Conservation (phyloP, 306 rosid genomes). For the Cucurbita pepo region DNA sequence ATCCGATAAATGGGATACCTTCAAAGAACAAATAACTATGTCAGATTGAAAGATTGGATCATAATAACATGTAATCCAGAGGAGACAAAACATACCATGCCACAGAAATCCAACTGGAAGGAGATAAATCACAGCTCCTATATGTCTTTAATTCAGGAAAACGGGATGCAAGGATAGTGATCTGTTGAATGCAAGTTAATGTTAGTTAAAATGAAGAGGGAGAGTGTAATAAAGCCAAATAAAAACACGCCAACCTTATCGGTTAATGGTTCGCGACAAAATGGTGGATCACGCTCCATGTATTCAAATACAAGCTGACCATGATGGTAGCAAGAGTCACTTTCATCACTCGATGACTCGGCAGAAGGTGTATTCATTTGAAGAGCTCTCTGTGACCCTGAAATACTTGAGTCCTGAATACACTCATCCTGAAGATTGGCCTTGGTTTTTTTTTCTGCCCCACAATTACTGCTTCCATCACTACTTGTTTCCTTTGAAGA, state of each 20-base stretch:
- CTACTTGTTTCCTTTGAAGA: constrained; percentile 81
- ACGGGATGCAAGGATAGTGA: constrained; percentile 44
- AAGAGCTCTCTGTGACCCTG: constrained; percentile 29
- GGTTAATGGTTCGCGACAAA: constrained; percentile 69
- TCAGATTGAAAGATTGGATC: not conserved
- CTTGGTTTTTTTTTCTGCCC: constrained; percentile 36
- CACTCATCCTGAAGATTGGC: constrained; percentile 19
- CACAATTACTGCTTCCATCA: constrained; percentile 50
- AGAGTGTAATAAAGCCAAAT: constrained; percentile 8
- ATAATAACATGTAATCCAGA: not conserved
- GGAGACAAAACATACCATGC: constrained; percentile 45
- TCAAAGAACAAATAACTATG: not conserved
- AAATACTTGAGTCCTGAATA: constrained; percentile 20
- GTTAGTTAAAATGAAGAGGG: constrained; percentile 12
- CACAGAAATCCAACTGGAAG: constrained; percentile 82
- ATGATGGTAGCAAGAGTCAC: constrained; percentile 42
- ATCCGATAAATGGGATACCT: constrained; percentile 96
- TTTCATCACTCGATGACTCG: constrained; percentile 64
- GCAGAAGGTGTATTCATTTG: constrained; percentile 25
- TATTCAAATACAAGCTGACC: constrained; percentile 58
- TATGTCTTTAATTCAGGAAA: constrained; percentile 65
- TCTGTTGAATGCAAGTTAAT: constrained; percentile 29
- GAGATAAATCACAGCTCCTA: constrained; percentile 76
- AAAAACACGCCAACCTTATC: constrained; percentile 51
- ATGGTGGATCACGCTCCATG: constrained; percentile 64